Evolutionary conservation across 2,329 filamentous ascomycete species (phyloP), one percentile per base, ranked within the genome.

Genomic region (Albophoma yamanashiensis): DNA sequence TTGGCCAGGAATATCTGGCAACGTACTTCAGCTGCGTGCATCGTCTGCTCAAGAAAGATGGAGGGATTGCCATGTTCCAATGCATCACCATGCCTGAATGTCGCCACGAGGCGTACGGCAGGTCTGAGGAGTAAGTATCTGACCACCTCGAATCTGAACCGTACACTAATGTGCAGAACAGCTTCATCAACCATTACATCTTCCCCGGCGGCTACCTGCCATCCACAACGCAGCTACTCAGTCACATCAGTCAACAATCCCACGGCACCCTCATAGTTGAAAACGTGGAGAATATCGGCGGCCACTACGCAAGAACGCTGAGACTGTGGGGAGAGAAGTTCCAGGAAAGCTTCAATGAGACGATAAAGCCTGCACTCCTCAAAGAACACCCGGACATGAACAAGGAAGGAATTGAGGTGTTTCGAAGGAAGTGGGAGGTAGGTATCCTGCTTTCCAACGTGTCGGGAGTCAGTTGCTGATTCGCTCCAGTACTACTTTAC

Each of bases 181-280:
- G 78, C 68, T 91, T 91, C 72, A 90, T 91, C 68, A 82, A 87
- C 60, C 84, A 86, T 63, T 89, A 91, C 72, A 91, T 91, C 59
- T 91, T 92, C 72, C 89, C 88, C 0, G 88, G 88, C n/a, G 89
- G 88, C 0, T 87, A 91, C 67, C 75, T 91, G 8, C 84, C 84
- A 0, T 81, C 80, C 3, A 77, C 79, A 39, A 82, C 78, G 17
- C 80, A 85, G 64, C 73, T 87, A 22, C 71, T 86, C 31, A 75
- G 78, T 57, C 79, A 85, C 40, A 86, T 91, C 63, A 81, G 79
- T 47, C 76, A 77, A 34, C 84, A 84, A 40, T 87, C 86, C 0
- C 72, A 77, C 12, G 83, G 84, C 0, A 82, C 81, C 0, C 76
- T 91, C 8, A 80, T 91, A 15, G 79, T 90, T 1, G 86, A 91